Evolutionary conservation across 768 basidiomycete genomes (phyloP).

Genomic region (Podaxis carcinomalis): DNA sequence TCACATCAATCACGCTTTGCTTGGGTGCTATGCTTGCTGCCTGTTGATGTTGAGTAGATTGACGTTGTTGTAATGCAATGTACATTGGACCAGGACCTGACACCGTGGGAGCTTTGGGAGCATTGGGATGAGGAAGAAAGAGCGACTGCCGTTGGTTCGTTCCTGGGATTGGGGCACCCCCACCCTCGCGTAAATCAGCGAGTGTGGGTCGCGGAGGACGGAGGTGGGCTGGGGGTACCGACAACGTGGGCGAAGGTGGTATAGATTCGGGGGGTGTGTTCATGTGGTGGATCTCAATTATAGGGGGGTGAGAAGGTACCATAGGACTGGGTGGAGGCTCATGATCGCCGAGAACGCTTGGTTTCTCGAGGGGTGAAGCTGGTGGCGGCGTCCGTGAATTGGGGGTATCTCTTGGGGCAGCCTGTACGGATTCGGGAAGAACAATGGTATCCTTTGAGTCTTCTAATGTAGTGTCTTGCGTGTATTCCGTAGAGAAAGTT

Average conservation of each 20-base stretch:
- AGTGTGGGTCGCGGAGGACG: conserved; percentile 23
- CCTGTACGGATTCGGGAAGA: conserved; percentile 21
- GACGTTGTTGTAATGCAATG: conserved; percentile 20
- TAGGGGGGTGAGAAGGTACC: conserved; percentile 17
- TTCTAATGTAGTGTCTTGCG: conserved; percentile 8
- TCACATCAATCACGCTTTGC: conserved; percentile 1
- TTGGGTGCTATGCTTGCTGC: not conserved
- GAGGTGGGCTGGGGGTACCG: not conserved
- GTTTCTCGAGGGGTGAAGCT: not conserved
- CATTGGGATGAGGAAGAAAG: conserved; percentile 44
- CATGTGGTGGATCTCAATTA: not conserved
- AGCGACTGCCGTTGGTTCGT: conserved; percentile 32
- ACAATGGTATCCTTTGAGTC: conserved; percentile 15
- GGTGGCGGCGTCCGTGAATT: conserved; percentile 23
- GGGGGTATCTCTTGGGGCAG: conserved; percentile 11
- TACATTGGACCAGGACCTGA: conserved; percentile 57
- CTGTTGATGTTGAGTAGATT: conserved; percentile 19
- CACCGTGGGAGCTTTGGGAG: conserved; percentile 34
- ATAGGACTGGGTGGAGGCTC: conserved; percentile 13
- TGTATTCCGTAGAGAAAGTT: not conserved
- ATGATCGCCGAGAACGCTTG: not conserved
- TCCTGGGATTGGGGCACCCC: conserved; percentile 21
- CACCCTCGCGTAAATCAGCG: conserved; percentile 25
- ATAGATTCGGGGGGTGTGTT: not conserved
- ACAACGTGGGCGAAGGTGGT: conserved; percentile 4